Evolutionary conservation across 495 filamentous ascomycete species (phyloP).

Genomic region (Aspergillus baeticus): DNA sequence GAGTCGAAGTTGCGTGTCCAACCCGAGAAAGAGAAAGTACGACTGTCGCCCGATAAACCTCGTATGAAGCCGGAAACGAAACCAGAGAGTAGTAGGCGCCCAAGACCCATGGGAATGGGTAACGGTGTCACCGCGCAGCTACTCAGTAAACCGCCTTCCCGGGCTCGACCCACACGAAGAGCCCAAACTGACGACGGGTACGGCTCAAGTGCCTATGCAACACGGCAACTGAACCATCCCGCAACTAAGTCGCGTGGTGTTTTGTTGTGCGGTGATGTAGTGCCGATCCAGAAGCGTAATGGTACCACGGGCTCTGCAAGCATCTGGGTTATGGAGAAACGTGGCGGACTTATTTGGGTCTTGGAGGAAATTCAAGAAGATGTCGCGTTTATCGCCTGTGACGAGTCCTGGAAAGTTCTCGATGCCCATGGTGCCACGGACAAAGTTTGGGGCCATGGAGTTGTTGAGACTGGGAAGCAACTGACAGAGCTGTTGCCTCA

Average conservation of each 20-base stretch:
- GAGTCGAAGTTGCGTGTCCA: constrained; percentile 73
- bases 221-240: constrained; percentile 52
- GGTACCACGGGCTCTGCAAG: constrained; percentile 88
- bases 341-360: constrained; percentile 92
- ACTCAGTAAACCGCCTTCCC: constrained; percentile 82
- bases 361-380: constrained; percentile 97
- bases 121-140: constrained; percentile 83
- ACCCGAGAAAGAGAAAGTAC: constrained; percentile 45
- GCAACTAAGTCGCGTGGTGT: constrained; percentile 83
- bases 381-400: constrained; percentile 69
- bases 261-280: constrained; percentile 91
- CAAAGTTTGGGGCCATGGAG: constrained; percentile 76
- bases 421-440: constrained; percentile 66
- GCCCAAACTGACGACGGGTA: constrained; percentile 75
- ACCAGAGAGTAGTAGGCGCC: no score
- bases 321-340: constrained; percentile 97
- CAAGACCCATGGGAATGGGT: constrained; percentile 59
- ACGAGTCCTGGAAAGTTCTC: constrained; percentile 68
- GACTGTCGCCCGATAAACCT: constrained; percentile 33
- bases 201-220: constrained; percentile 60
- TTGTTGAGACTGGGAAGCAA: constrained; percentile 63
- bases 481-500: constrained; percentile 75
- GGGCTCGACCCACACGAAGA: constrained; percentile 55
- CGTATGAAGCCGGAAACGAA: constrained; percentile 41
- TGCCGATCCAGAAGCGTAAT: constrained; percentile 93